Percentiles rank a stretch among this genome's conserved stretches.
Evolutionary conservation across 495 filamentous ascomycete genomes (phyloP).

Genomic region (Penicillium malachiteum): DNA sequence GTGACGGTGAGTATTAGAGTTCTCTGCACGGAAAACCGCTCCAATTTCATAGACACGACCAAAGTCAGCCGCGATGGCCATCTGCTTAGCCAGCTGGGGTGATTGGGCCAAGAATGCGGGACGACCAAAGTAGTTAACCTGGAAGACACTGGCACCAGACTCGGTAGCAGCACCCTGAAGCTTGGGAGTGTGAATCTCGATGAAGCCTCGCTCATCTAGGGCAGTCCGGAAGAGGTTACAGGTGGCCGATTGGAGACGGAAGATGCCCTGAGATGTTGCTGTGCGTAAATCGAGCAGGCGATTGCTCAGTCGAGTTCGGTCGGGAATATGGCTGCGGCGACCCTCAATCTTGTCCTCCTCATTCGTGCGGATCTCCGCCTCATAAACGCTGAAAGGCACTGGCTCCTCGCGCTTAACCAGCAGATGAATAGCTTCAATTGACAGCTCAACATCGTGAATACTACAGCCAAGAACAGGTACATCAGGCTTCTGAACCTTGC

Average conservation of each 20-base stretch:
- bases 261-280: constrained; percentile 81
- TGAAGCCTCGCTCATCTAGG: constrained; percentile 69
- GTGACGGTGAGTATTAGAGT: constrained; percentile 90
- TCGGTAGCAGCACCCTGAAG: constrained; percentile 87
- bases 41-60: constrained; percentile 86
- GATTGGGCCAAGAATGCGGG: constrained; percentile 84
- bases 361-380: constrained; percentile 54
- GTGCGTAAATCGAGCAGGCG: constrained; percentile 86
- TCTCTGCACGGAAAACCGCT: constrained; percentile 90
- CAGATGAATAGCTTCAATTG: constrained; percentile 51
- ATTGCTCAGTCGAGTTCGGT: constrained; percentile 75
- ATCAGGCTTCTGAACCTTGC: constrained; percentile 60
- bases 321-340: constrained; percentile 59
- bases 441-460: constrained; percentile 56
- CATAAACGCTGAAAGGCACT: constrained; percentile 63
- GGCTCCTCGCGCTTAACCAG: constrained; percentile 55
- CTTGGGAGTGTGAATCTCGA: constrained; percentile 86
- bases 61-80: constrained; percentile 85
- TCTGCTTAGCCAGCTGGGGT: constrained; percentile 93
- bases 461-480: constrained; percentile 56
- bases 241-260: constrained; percentile 72
- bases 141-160: constrained; percentile 88
- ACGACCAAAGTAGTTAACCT: constrained; percentile 80
- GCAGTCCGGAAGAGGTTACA: constrained; percentile 76
- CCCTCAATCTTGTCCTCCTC: constrained; percentile 46